phyloP scores from a whole-genome alignment of 352 stramenopile species.

The Thalassiosira delicatula region DNA sequence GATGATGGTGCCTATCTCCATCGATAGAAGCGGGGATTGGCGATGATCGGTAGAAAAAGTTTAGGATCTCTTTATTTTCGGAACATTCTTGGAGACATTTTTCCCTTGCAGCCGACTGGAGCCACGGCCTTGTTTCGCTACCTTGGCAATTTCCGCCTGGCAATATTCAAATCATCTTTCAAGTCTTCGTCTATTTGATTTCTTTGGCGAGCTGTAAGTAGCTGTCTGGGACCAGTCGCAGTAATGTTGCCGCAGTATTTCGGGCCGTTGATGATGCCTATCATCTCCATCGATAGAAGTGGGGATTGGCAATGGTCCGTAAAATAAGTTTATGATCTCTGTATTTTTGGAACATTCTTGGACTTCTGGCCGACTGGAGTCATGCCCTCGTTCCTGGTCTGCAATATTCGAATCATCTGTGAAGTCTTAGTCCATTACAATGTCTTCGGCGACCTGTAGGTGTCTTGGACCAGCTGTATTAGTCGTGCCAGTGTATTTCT shows the following conservation, averaged over 20 bases:
- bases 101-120: too few species aligned
- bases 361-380: too few species aligned
- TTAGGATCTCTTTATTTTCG: background rate
- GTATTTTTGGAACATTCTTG: too few species aligned
- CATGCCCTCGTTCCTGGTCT: too few species aligned
- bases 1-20: conserved; percentile 29
- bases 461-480: conserved; percentile 37
- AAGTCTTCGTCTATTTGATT: too few species aligned
- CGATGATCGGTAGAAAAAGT: background rate
- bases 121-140: too few species aligned
- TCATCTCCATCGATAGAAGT: conserved; percentile 6
- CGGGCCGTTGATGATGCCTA: conserved; percentile 21
- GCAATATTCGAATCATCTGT: too few species aligned
- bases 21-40: background rate
- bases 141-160: too few species aligned
- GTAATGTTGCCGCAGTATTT: conserved; percentile 9
- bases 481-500: conserved; percentile 8
- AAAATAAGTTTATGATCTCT: too few species aligned
- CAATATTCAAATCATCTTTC: too few species aligned
- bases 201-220: conserved; percentile 78
- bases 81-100: background rate
- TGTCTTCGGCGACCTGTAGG: conserved; percentile 78
- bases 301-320: background rate
- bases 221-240: conserved; percentile 43
- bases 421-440: too few species aligned